These are phyloP conservation scores for Yamagishiella unicocca DNA, from an alignment of 139 green algal species.

Conservation along the genomic window DNA sequence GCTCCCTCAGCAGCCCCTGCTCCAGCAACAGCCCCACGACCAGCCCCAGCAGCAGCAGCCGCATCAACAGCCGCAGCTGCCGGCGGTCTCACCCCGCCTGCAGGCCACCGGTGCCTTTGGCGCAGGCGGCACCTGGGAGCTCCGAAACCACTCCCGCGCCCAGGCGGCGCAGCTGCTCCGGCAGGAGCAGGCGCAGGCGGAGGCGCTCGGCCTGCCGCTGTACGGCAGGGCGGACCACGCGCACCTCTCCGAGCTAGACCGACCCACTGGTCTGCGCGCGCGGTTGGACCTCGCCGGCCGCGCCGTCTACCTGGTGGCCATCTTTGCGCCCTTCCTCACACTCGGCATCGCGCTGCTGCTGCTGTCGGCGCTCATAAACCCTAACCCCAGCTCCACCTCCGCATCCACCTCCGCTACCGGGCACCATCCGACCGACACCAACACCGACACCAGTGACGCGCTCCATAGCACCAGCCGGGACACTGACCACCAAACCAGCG, in stretches of 20 bases:
- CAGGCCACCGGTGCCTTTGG: too few species aligned
- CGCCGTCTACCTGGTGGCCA: slow-evolving; percentile 63
- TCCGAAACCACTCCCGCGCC: neutral
- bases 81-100: too few species aligned
- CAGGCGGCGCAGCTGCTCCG: neutral
- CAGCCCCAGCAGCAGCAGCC: neutral
- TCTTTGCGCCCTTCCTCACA: slow-evolving; percentile 80
- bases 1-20: neutral
- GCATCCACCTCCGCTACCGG: too few species aligned
- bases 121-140: neutral
- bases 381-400: too few species aligned
- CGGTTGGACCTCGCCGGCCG: slow-evolving; percentile 54
- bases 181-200: slow-evolving; percentile 2
- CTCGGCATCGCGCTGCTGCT: slow-evolving; percentile 72
- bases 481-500: too few species aligned
- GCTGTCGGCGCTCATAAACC: slow-evolving; percentile 45
- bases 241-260: neutral
- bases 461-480: too few species aligned
- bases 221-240: slow-evolving; percentile 76
- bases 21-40: neutral
- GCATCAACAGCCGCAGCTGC: too few species aligned
- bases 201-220: slow-evolving; percentile 60
- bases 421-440: too few species aligned
- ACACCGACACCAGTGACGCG: too few species aligned
- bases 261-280: slow-evolving; percentile 23